Conservation (phyloP, 2,329 filamentous ascomycete species). For the Pseudopithomyces maydicus region DNA sequence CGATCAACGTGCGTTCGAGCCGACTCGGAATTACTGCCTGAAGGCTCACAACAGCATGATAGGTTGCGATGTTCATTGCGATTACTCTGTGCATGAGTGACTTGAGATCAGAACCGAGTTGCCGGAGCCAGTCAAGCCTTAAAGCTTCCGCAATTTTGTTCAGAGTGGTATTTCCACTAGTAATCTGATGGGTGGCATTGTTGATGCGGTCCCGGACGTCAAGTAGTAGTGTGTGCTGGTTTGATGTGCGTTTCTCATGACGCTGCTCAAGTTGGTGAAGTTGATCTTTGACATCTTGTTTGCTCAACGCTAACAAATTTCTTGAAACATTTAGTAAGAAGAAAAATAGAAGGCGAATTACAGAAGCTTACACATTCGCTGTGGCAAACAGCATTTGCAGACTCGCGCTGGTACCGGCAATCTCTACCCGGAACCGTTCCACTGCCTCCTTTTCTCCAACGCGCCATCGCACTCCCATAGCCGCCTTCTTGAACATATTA, state of each 20-base stretch:
- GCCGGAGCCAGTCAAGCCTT: conserved; percentile 11
- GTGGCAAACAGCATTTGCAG: conserved; percentile 17
- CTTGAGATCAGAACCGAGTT: conserved; percentile 15
- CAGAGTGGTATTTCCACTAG: background rate
- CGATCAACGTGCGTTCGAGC: conserved; percentile 9
- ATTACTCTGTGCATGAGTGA: conserved; percentile 9
- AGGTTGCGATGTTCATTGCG: conserved; percentile 18
- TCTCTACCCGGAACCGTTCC: conserved; percentile 16
- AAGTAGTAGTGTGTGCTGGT: background rate
- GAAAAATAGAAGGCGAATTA: background rate
- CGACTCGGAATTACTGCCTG: conserved; percentile 11
- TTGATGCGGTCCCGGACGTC: background rate
- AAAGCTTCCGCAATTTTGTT: conserved; percentile 13
- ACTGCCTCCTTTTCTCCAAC: conserved; percentile 17
- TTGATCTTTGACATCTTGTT: conserved; percentile 5
- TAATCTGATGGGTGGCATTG: conserved; percentile 10
- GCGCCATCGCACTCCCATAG: conserved; percentile 15
- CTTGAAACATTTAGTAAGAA: background rate
- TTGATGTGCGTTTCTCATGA: background rate
- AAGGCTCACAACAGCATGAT: conserved; percentile 10
- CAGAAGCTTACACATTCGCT: conserved; percentile 12
- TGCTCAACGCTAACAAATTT: conserved; percentile 7
- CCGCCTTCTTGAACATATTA: conserved; percentile 3
- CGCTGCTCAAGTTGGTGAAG: background rate
- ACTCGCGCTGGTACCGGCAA: conserved; percentile 8